Percentiles rank a stretch among this genome's conserved stretches.
These are phyloP conservation scores for Eucalyptus pauciflora DNA, from an alignment of 345 rosid species.

Conservation along the genomic window DNA sequence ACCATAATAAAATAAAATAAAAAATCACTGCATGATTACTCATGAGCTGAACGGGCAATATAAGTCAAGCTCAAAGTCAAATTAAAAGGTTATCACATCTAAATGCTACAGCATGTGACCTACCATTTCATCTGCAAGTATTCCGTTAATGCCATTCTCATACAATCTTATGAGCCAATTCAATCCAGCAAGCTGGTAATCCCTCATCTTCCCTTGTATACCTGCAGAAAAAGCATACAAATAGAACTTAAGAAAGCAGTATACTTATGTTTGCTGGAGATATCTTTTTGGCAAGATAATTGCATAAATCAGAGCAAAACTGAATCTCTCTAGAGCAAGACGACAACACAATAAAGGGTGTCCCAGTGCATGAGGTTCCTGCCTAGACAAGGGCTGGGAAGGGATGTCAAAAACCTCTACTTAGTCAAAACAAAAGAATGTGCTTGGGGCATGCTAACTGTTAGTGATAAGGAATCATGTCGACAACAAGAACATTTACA, in stretches of 20 bases:
- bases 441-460: not conserved
- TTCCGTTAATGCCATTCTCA: conserved; percentile 97
- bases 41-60: not conserved
- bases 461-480: not conserved
- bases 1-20: not conserved
- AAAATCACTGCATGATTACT: not conserved
- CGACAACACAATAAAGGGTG: not conserved
- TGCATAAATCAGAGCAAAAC: not conserved
- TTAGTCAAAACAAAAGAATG: not conserved
- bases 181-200: conserved; percentile 93
- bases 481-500: not conserved
- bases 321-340: not conserved
- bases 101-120: not conserved
- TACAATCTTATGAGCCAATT: conserved; percentile 95
- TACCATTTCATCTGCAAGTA: conserved; percentile 18
- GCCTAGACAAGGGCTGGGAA: not conserved
- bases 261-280: not conserved
- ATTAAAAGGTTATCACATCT: not conserved
- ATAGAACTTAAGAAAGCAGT: not conserved
- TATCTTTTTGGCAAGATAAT: not conserved
- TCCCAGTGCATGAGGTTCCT: not conserved
- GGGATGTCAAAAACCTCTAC: not conserved
- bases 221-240: conserved; percentile 24
- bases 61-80: not conserved
- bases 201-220: conserved; percentile 96